These are phyloP conservation scores for Vanrija pseudolonga DNA, from an alignment of 1,284 basidiomycete genomes.

Conservation along the genomic window DNA sequence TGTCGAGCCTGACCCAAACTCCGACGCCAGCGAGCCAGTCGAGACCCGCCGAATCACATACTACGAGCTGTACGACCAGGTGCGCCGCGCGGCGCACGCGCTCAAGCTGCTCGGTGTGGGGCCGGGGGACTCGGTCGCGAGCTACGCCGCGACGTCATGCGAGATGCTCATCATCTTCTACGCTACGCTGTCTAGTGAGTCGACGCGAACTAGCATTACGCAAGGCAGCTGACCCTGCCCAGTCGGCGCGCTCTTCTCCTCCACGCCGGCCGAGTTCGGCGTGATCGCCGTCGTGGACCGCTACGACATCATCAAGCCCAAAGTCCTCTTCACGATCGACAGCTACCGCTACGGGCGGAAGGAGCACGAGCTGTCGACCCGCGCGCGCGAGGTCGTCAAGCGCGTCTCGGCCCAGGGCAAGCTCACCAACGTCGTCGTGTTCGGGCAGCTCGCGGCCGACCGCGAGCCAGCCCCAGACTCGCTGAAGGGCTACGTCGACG, in stretches of 20 bases:
- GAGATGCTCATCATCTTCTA: conserved; percentile 20
- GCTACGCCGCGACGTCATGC: conserved; percentile 16
- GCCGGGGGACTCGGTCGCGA: conserved; percentile 15
- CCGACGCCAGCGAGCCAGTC: conserved; percentile 9
- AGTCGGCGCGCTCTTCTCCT: conserved; percentile 26
- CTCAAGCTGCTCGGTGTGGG: conserved; percentile 14
- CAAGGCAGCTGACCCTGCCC: neutral
- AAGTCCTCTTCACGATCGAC: conserved; percentile 45
- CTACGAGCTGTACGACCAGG: conserved; percentile 19
- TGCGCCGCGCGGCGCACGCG: conserved; percentile 9
- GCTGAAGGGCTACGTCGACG: conserved; percentile 10
- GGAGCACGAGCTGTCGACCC: conserved; percentile 24
- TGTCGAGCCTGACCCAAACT: conserved; percentile 15
- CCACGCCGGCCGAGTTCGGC: conserved; percentile 27
- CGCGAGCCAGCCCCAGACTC: conserved; percentile 20
- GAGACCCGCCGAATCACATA: conserved; percentile 21
- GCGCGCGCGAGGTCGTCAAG: conserved; percentile 20
- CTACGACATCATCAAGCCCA: conserved; percentile 37
- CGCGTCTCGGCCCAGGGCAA: conserved; percentile 21
- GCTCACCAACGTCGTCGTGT: conserved; percentile 30
- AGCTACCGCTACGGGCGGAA: conserved; percentile 42
- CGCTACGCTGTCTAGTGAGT: conserved; percentile 9
- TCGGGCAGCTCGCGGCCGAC: conserved; percentile 28
- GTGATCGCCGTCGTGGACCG: conserved; percentile 26
- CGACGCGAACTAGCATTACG: no score